Conservation (phyloP, 768 basidiomycete genomes). For the Rhodotorula graminis region DNA sequence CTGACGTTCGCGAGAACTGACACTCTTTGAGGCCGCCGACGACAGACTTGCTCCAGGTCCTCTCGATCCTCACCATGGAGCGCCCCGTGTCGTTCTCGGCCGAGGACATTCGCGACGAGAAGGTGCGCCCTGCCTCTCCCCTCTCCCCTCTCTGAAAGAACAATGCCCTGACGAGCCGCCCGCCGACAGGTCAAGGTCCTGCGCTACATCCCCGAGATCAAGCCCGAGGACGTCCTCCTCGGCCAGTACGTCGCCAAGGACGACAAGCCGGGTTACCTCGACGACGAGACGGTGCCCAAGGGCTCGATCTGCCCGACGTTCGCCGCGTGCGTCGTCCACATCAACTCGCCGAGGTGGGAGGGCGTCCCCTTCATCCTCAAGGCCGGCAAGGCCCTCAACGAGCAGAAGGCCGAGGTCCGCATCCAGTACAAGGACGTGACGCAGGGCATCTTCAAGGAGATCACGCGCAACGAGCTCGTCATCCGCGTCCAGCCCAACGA, state of each 20-base stretch:
- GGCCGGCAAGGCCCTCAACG: conserved; percentile 96
- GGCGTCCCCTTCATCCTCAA: conserved; percentile 98
- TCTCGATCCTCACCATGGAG: conserved; percentile 95
- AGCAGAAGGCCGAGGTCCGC: conserved; percentile 96
- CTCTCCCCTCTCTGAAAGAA: background rate
- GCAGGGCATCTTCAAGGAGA: conserved; percentile 91
- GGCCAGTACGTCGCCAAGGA: conserved; percentile 81
- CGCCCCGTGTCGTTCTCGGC: conserved; percentile 94
- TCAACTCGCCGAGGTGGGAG: conserved; percentile 96
- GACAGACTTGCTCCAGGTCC: conserved; percentile 85
- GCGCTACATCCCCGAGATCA: conserved; percentile 78
- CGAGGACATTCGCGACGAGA: conserved; percentile 97
- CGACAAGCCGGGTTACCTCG: conserved; percentile 92
- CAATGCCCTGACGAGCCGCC: background rate
- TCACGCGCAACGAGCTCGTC: conserved; percentile 93
- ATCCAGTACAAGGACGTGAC: conserved; percentile 98
- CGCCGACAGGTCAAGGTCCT: conserved; percentile 84
- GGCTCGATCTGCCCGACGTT: conserved; percentile 90
- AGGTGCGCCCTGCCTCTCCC: conserved; percentile 55
- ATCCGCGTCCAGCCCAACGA: conserved; percentile 95
- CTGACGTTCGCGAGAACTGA: conserved; percentile 29
- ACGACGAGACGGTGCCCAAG: conserved; percentile 90
- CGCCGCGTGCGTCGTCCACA: conserved; percentile 81
- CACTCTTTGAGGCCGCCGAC: background rate
- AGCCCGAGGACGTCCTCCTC: conserved; percentile 70